Conservation (phyloP, 768 basidiomycete species). For the Nidularia pulvinata region DNA sequence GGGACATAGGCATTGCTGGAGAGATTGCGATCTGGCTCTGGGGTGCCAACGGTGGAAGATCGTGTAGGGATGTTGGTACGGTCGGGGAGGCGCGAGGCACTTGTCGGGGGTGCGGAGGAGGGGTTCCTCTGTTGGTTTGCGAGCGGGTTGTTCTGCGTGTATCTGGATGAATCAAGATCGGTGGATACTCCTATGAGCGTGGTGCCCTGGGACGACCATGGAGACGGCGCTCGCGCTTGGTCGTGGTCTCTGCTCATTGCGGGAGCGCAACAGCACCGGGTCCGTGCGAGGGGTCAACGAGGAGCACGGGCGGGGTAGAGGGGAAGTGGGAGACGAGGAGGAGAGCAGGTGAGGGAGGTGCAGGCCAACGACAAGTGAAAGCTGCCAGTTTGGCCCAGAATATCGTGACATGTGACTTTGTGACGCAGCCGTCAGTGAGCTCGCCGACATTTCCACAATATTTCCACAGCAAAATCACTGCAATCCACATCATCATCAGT, state of each 20-base stretch:
- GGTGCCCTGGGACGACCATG: constrained; percentile 22
- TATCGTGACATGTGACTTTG: background rate
- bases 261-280: constrained; percentile 1
- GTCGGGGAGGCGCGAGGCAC: constrained; percentile 39
- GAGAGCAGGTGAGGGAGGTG: background rate
- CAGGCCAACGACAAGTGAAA: background rate
- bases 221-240: constrained; percentile 25
- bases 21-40: constrained; percentile 55
- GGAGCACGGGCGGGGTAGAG: background rate
- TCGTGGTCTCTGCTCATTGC: constrained; percentile 38
- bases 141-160: constrained; percentile 10
- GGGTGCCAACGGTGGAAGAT: constrained; percentile 60
- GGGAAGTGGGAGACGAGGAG: constrained; percentile 2
- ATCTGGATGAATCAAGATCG: constrained; percentile 20
- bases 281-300: constrained; percentile 1
- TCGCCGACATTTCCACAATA: too few relatives aligned
- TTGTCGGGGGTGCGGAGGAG: constrained; percentile 31
- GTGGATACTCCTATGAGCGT: constrained; percentile 17
- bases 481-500: too few relatives aligned
- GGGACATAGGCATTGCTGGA: constrained; percentile 29
- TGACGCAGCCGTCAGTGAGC: too few relatives aligned
- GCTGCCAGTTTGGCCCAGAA: background rate
- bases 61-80: constrained; percentile 58
- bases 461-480: too few relatives aligned
- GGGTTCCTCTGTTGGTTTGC: constrained; percentile 16